Base-by-base conservation (phyloP, 2,329 filamentous ascomycete genomes). In the Graphilbum fragrans region DNA sequence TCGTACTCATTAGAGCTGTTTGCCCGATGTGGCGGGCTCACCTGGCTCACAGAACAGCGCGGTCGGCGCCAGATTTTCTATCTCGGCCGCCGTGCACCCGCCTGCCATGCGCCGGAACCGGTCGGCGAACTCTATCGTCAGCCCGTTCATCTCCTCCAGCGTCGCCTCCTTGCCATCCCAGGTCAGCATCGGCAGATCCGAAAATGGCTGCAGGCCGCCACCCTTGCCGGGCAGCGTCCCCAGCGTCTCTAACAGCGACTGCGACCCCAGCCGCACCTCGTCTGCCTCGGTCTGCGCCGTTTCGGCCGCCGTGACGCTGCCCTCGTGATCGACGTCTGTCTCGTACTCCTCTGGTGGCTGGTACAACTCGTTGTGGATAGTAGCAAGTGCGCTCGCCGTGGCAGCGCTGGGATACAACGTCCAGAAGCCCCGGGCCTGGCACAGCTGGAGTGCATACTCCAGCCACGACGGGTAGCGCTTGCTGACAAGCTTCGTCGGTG, bases 371-470 rank as follows among this genome's bases (percentile, higher is more conserved):
- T 72, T 76, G 57, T 95, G 88, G 1, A 90, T 64, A 1, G 78
- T 82, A n/a, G 77, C 76, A 12, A 94, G 62, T 5, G 74, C 65
- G 19, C 51, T 65, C 32, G 55, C 69, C 38, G 58, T 71, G 47
- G 62, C 59, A 18, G 74, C 66, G 31, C 77, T 74, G 0, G 90
- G 90, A 53, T 94, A 94, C 1, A 94, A 60, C 41, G 85, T 77
- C 50, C 74, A 77, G 60, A 93, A 94, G 12, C 83, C 85, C 22
- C 84, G 74, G 4, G 78, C 74, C 12, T 82, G 76, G 47, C 84
- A 82, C 16, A 95, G 70, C 53, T 86, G 80, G 31, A 92, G 66
- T 43, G 84, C 67, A 49, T 86, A 80, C 58, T 93, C 83, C 42
- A 86, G 68, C 80, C 86, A 92, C 0, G 82, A 70, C 0, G 86